phyloP scores from a whole-genome alignment of 1,284 basidiomycete genomes.

The Cryptococcus floricola region DNA sequence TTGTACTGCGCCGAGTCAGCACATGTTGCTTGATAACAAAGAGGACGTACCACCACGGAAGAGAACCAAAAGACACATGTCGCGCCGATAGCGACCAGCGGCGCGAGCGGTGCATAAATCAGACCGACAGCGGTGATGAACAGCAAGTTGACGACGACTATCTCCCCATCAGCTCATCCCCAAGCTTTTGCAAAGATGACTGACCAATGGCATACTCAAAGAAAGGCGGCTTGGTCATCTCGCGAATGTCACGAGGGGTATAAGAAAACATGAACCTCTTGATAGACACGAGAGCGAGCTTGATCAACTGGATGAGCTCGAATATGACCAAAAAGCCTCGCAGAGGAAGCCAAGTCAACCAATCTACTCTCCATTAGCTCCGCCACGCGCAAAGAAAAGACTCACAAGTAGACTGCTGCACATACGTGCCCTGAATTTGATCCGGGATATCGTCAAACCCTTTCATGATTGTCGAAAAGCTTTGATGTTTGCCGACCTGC shows the following conservation, averaged over 20 bases:
- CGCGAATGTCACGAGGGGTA: conserved; percentile 90
- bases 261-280: conserved; percentile 85
- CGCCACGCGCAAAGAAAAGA: not conserved
- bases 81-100: conserved; percentile 63
- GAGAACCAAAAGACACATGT: conserved; percentile 73
- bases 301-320: conserved; percentile 92
- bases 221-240: conserved; percentile 90
- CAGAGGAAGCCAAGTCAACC: conserved; percentile 91
- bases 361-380: conserved; percentile 58
- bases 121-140: conserved; percentile 83
- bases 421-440: conserved; percentile 74
- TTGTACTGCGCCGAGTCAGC: conserved; percentile 60
- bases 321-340: conserved; percentile 91
- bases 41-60: conserved; percentile 48
- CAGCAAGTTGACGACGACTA: conserved; percentile 55
- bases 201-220: conserved; percentile 63
- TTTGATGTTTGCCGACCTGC: conserved; percentile 64
- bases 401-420: conserved; percentile 60
- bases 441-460: conserved; percentile 54
- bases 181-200: conserved; percentile 1
- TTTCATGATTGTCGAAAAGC: conserved; percentile 63
- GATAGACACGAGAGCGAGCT: conserved; percentile 79
- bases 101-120: conserved; percentile 87
- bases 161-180: not conserved
- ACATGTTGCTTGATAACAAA: not conserved